Evolutionary conservation across 2,329 filamentous ascomycete genomes (phyloP), one percentile per base, ranked within the genome.

Genomic region (Stagonosporopsis vannaccii): DNA sequence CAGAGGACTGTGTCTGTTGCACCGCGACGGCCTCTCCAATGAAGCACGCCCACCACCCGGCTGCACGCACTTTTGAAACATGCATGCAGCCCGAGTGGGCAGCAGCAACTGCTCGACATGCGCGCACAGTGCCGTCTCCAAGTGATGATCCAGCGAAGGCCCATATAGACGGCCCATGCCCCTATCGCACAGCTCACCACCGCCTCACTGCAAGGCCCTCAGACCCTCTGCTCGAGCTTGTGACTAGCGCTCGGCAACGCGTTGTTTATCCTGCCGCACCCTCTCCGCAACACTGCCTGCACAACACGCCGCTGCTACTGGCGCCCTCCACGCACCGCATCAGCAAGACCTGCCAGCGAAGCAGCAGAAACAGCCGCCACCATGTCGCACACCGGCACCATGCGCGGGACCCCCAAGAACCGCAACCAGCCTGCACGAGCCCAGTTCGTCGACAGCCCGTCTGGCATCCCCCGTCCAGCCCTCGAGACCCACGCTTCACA

Each of bases 401-500:
- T 88, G 77, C 84, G 89, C 80, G 87, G 87, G 67, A 91, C 88
- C 60, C 89, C 89, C 67, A 89, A 89, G 77, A 69, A 79, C 66
- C 84, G 87, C 68, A 85, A 83, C 64, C 79, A 66, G 79, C 85
- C 59, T 41, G 42, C 53, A 15, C 49, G 54, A 19, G 54, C 54
- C 32, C 63, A 58, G 54, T 64, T 58, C 84, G 88, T 88, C 75
- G 86, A 83, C 77, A 89, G 85, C 75, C 86, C 80, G 56, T 92
- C 90, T 45, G 83, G 79, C 71, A 92, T 92, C 72, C 90, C 89
- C 67, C 85, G 90, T 69, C 90, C 90, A 41, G 86, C 90, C 46
- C 81, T 86, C 61, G 90, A 92, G 56, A 80, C 82, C 56, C 65
- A 71, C 46, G 56, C 66, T 8, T 79, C 83, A 64, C 64, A 71